Base-by-base conservation (phyloP, 2,329 filamentous ascomycete genomes). In the Microsporum ferrugineum region DNA sequence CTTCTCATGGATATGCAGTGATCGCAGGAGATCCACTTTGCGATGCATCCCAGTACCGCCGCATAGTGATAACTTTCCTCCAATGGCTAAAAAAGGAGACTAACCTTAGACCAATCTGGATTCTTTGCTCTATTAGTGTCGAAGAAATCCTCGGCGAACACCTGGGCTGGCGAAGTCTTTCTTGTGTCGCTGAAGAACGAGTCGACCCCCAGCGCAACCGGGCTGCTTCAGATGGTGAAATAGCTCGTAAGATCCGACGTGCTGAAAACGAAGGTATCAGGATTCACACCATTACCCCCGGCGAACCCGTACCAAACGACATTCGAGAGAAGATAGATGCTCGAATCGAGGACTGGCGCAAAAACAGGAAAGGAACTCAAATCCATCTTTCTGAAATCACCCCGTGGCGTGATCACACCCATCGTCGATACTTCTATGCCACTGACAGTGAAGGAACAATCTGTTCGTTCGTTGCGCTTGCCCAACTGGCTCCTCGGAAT, bases 351-450 rank as follows among this genome's bases (percentile, higher is more conserved):
- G 87, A 89, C 62, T 96, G 91, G 91, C 84, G 91, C 68, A 77
- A 80, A 59, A 83, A 82, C 71, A 88, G 91, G 68, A 91, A 90
- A 76, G 90, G 90, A 66, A 85, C 83, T 60, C 91, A 96, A 73
- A 88, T 96, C 34, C 91, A 96, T 73, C 79, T 96, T 59, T 96
- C 91, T 2, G 88, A 95, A 70, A 89, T 96, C 36, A 85, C 85
- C 33, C 91, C 91, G 0, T 96, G 91, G 91, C 81, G 91, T 64
- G 90, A 96, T 67, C 79, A 83, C 69, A 83, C 84, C 64, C 91
- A 96, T 71, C 85, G 91, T 14, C 87, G 89, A 65, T 96, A 95
- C 78, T 89, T 91, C 70, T 88, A 89, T 68, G 88, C 89, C 7
- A 81, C 86, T 65, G 88, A 88, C 66, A 80, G 83, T 69, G 82